phyloP scores from a whole-genome alignment of 129 eudicot species.

The Flaveria robusta region DNA sequence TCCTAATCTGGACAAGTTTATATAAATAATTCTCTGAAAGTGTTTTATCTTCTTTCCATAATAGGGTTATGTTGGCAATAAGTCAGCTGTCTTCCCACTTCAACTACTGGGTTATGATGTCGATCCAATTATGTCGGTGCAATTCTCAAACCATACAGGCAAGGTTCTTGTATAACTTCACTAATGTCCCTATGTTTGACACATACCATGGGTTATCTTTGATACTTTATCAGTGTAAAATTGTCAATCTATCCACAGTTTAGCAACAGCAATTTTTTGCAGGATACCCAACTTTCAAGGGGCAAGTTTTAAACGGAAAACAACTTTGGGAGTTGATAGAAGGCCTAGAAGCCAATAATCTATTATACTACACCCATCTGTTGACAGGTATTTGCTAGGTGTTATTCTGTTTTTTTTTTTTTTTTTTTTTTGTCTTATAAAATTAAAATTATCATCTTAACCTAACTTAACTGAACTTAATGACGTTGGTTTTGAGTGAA shows the following conservation, averaged over 20 bases:
- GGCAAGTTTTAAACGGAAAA: conserved; percentile 85
- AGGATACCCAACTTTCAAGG: conserved; percentile 96
- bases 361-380: conserved; percentile 87
- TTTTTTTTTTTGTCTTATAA: not conserved
- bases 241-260: not conserved
- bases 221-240: conserved; percentile 9
- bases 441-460: not conserved
- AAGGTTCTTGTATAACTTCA: conserved; percentile 38
- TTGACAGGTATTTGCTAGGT: conserved; percentile 63
- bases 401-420: not conserved
- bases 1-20: conserved; percentile 12
- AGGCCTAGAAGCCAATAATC: conserved; percentile 84
- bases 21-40: not conserved
- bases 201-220: conserved; percentile 32
- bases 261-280: conserved; percentile 35
- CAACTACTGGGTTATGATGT: conserved; percentile 95
- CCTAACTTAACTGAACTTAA: not conserved
- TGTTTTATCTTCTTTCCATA: conserved; percentile 5
- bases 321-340: conserved; percentile 88
- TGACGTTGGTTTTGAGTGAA: conserved; percentile 12
- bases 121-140: conserved; percentile 94
- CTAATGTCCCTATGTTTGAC: not conserved
- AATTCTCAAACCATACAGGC: conserved; percentile 99
- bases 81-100: conserved; percentile 94
- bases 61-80: conserved; percentile 97